phyloP scores from a whole-genome alignment of 108 stramenopile species.

The Licmophora abbreviata region DNA sequence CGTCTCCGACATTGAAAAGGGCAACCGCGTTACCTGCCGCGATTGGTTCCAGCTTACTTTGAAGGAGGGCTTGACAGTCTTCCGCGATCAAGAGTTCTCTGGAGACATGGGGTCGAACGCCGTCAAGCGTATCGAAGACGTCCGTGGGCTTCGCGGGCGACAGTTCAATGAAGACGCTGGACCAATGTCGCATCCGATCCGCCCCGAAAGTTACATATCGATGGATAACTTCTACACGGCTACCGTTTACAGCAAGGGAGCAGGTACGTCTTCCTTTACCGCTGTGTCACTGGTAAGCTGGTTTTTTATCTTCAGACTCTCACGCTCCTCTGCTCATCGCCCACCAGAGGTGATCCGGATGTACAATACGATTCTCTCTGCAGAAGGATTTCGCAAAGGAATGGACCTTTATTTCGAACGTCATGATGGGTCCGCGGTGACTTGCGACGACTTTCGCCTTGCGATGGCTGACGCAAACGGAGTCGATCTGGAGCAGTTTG shows the following conservation, averaged over 20 bases:
- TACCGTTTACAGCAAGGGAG: slow-evolving; percentile 10
- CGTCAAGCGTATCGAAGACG: slow-evolving; percentile 93
- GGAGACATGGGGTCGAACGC: slow-evolving; percentile 89
- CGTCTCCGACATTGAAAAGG: slow-evolving; percentile 58
- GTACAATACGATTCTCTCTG: slow-evolving; percentile 85
- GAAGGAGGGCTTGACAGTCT: slow-evolving; percentile 99
- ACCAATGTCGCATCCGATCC: slow-evolving; percentile 97
- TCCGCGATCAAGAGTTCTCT: slow-evolving; percentile 84
- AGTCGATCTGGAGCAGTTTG: slow-evolving; percentile 75
- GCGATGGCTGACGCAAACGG: slow-evolving; percentile 97
- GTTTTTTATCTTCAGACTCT: slow-evolving; percentile 65
- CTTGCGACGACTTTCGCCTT: slow-evolving; percentile 92
- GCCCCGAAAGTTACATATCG: slow-evolving; percentile 89
- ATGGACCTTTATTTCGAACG: slow-evolving; percentile 93
- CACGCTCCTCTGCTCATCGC: slow-evolving; percentile 83
- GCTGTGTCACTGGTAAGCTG: too few relatives aligned
- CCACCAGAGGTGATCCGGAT: slow-evolving; percentile 97
- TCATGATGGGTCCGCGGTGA: slow-evolving; percentile 94
- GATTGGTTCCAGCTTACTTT: slow-evolving; percentile 99
- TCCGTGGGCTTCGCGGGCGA: slow-evolving; percentile 62
- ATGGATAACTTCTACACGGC: slow-evolving; percentile 92
- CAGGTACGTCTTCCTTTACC: too few relatives aligned
- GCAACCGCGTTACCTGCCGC: slow-evolving; percentile 96
- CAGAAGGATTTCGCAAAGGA: slow-evolving; percentile 93
- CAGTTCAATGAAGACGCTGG: slow-evolving; percentile 87